Conservation (phyloP, 148 eudicot genomes). For the Camellia japonica region DNA sequence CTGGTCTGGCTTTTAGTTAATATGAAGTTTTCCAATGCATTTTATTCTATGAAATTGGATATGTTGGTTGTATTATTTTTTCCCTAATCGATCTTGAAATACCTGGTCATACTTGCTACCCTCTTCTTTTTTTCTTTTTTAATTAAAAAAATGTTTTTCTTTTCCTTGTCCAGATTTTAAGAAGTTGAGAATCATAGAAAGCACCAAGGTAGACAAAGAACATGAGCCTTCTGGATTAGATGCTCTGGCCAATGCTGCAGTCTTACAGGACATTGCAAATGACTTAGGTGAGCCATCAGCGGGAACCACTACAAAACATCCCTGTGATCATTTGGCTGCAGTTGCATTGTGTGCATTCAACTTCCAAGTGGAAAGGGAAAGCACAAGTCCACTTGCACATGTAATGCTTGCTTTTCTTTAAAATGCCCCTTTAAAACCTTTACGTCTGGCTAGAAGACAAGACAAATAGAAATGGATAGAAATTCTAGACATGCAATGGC, state of each 20-base stretch:
- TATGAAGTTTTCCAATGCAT: no score
- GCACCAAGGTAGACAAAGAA: conserved; percentile 33
- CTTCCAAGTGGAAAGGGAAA: conserved; percentile 96
- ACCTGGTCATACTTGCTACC: no score
- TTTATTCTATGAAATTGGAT: no score
- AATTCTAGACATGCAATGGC: conserved; percentile 21
- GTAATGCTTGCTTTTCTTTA: conserved; percentile 79
- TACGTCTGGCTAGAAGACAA: conserved; percentile 74
- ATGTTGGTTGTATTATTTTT: no score
- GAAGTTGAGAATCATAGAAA: conserved; percentile 39
- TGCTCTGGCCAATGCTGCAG: conserved; percentile 80
- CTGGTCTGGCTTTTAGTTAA: no score
- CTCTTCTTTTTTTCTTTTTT: no score
- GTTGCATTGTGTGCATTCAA: conserved; percentile 91
- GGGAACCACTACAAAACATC: conserved; percentile 77
- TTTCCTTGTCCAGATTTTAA: conserved; percentile 43
- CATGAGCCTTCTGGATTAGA: conserved; percentile 66
- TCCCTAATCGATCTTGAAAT: no score
- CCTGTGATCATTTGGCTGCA: conserved; percentile 90
- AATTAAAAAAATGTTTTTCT: no score
- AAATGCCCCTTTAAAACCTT: conserved; percentile 79
- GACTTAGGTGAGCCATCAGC: conserved; percentile 34
- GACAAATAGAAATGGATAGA: conserved; percentile 41
- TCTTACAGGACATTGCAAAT: background rate
- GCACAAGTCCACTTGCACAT: conserved; percentile 73